A percentile compares a stretch with the other conserved stretches of the same genome.
phyloP scores from a whole-genome alignment of 805 yeast genomes.

The Lipomyces starkeyi region DNA sequence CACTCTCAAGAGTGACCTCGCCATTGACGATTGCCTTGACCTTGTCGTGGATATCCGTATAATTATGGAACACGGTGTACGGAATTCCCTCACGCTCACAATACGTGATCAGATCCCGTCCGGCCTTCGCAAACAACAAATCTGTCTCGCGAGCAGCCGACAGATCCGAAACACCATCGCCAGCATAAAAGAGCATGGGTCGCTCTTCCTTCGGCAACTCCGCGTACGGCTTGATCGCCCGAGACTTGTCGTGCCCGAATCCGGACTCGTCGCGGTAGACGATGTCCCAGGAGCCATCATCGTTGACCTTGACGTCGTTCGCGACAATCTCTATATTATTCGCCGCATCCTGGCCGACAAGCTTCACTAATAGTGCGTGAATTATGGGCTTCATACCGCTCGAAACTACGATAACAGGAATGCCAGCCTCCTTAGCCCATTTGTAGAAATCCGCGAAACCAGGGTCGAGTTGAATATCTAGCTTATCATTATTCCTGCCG shows the following conservation, averaged over 20 bases:
- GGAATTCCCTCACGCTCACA: slow-evolving; percentile 83
- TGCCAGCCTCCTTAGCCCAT: slow-evolving; percentile 72
- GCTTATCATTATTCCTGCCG: slow-evolving; percentile 7
- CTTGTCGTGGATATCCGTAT: slow-evolving; percentile 71
- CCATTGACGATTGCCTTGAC: slow-evolving; percentile 61
- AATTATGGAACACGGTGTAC: slow-evolving; percentile 79
- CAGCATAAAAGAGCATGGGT: slow-evolving; percentile 86
- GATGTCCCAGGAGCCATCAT: slow-evolving; percentile 77
- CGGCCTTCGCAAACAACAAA: slow-evolving; percentile 88
- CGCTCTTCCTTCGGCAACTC: slow-evolving; percentile 48
- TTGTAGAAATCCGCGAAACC: slow-evolving; percentile 83
- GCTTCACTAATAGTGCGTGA: slow-evolving; percentile 69
- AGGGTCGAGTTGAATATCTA: slow-evolving; percentile 76
- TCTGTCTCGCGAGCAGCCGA: slow-evolving; percentile 96
- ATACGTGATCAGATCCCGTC: slow-evolving; percentile 84
- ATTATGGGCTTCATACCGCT: slow-evolving; percentile 95
- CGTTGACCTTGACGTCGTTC: slow-evolving; percentile 67
- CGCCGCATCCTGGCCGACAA: slow-evolving; percentile 79
- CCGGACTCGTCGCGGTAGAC: slow-evolving; percentile 81
- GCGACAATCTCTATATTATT: slow-evolving; percentile 78
- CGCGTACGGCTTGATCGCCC: slow-evolving; percentile 64
- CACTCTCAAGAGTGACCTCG: slow-evolving; percentile 40
- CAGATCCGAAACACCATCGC: slow-evolving; percentile 96
- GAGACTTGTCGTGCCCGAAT: slow-evolving; percentile 95
- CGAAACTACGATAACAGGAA: slow-evolving; percentile 87